Conservation (phyloP, 371 early-diverging fungal genomes). For the Chytridium lagenaria region DNA sequence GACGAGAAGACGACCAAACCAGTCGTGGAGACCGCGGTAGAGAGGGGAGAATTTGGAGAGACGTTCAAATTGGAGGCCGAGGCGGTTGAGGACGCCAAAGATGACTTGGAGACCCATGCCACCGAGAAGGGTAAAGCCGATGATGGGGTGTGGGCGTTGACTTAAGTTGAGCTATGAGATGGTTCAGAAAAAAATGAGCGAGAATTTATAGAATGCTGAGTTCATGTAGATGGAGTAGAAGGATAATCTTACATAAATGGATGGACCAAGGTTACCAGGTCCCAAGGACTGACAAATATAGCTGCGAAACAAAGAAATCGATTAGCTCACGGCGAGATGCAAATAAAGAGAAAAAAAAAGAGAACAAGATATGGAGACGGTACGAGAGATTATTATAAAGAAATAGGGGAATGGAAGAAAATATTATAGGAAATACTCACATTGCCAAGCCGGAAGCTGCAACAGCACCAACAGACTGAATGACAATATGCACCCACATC, state of each 20-base stretch:
- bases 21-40: slow-evolving; percentile 22
- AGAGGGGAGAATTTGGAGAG: slow-evolving; percentile 22
- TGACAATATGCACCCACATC: slow-evolving; percentile 38
- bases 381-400: neutral
- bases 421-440: slow-evolving; percentile 5
- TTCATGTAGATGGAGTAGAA: neutral
- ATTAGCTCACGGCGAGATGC: neutral
- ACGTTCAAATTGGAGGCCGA: slow-evolving; percentile 35
- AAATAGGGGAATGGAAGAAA: slow-evolving; percentile 1
- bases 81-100: slow-evolving; percentile 39
- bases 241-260: slow-evolving; percentile 14
- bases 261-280: slow-evolving; percentile 11
- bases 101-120: slow-evolving; percentile 37
- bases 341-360: no score
- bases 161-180: slow-evolving; percentile 4
- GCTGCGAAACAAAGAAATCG: no score
- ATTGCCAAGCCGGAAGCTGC: neutral
- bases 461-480: slow-evolving; percentile 32
- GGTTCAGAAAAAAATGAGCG: neutral
- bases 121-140: slow-evolving; percentile 34
- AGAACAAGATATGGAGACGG: no score
- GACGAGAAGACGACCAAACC: slow-evolving; percentile 34
- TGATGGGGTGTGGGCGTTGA: slow-evolving; percentile 41
- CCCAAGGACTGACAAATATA: neutral
- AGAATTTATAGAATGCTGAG: neutral